These are phyloP conservation scores for Colletotrichum brevisporum DNA, from an alignment of 2,329 filamentous ascomycete species.

Conservation along the genomic window DNA sequence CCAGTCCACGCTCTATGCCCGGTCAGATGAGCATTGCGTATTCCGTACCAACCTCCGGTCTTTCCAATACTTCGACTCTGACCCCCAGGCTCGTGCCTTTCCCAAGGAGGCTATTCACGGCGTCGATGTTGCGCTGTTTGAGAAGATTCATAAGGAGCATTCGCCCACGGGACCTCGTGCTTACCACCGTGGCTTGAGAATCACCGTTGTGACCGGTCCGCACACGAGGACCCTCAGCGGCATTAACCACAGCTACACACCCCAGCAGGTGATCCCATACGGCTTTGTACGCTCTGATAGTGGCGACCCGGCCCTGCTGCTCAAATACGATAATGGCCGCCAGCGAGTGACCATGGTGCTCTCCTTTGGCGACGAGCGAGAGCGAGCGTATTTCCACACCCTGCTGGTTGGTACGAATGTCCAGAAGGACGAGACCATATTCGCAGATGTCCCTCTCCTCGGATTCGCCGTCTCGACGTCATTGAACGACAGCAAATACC, in stretches of 20 bases:
- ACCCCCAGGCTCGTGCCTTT: conserved; percentile 78
- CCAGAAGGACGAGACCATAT: conserved; percentile 77
- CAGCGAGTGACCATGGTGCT: conserved; percentile 80
- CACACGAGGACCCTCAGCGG: conserved; percentile 83
- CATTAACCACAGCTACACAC: conserved; percentile 78
- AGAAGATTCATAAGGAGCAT: conserved; percentile 76
- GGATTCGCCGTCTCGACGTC: conserved; percentile 73
- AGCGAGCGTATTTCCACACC: conserved; percentile 79
- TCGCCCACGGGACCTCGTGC: conserved; percentile 80
- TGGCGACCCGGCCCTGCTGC: conserved; percentile 76
- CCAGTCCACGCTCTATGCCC: conserved; percentile 77
- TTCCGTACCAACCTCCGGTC: conserved; percentile 79
- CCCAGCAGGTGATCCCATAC: conserved; percentile 80
- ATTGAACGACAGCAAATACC: conserved; percentile 63
- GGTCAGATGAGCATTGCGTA: conserved; percentile 77
- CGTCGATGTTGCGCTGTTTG: conserved; percentile 83
- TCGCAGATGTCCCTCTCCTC: conserved; percentile 76
- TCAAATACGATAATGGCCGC: conserved; percentile 78
- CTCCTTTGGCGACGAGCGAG: conserved; percentile 81
- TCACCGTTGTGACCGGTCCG: conserved; percentile 83
- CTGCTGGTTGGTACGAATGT: conserved; percentile 81
- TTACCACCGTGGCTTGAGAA: conserved; percentile 83
- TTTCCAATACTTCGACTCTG: conserved; percentile 86
- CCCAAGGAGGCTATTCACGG: conserved; percentile 79
- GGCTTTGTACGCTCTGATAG: conserved; percentile 81